Evolutionary conservation across 2,329 filamentous ascomycete genomes (phyloP).

Genomic region (Trichoderma polysporum): DNA sequence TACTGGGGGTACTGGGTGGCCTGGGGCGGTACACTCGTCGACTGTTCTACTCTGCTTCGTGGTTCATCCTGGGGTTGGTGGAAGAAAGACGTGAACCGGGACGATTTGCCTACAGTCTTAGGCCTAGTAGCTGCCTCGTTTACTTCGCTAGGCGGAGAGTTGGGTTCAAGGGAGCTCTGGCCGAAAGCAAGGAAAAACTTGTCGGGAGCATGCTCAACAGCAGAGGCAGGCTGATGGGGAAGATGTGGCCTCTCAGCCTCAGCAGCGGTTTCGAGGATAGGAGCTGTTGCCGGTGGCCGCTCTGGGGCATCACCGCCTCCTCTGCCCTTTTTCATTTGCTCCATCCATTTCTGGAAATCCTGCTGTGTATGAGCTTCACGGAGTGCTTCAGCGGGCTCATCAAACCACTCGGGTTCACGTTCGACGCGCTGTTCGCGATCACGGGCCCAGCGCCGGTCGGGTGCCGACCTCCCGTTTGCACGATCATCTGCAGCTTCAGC

Average conservation of each 20-base stretch:
- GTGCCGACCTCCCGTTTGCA: constrained; percentile 44
- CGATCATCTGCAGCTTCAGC: constrained; percentile 54
- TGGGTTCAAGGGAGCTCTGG: constrained; percentile 45
- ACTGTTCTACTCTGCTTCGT: constrained; percentile 49
- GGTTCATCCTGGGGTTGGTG: constrained; percentile 50
- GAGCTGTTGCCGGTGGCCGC: constrained; percentile 33
- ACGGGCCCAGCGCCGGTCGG: constrained; percentile 55
- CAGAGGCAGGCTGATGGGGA: constrained; percentile 61
- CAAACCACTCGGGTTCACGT: constrained; percentile 89
- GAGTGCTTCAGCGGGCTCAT: constrained; percentile 68
- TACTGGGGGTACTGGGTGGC: constrained; percentile 23
- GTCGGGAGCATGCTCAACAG: constrained; percentile 67
- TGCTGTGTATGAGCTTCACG: constrained; percentile 75
- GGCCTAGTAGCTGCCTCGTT: constrained; percentile 46
- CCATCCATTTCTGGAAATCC: constrained; percentile 94
- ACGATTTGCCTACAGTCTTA: constrained; percentile 66
- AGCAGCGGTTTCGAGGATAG: constrained; percentile 25
- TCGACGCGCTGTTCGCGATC: constrained; percentile 63
- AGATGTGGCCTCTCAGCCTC: constrained; percentile 57
- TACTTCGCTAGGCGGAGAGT: constrained; percentile 46
- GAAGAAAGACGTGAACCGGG: constrained; percentile 84
- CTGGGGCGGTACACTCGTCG: constrained; percentile 31
- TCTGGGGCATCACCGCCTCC: constrained; percentile 35
- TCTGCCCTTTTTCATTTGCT: constrained; percentile 75
- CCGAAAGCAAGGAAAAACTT: constrained; percentile 70